Conservation (phyloP, 78 protist species). For the Monocercomonoides exilis region DNA sequence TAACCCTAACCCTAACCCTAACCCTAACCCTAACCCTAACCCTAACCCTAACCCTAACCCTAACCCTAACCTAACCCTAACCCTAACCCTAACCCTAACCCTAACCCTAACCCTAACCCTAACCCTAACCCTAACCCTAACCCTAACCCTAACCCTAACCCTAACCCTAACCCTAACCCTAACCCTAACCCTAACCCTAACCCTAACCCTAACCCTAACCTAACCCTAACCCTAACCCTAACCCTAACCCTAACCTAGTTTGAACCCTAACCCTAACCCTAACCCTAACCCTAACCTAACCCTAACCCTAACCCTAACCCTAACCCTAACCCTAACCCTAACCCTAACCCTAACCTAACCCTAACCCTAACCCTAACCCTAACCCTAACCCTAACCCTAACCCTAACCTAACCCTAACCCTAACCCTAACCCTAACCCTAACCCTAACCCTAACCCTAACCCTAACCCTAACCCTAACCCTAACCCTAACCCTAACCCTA, state of each 20-base stretch:
- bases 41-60: no score
- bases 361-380: slow-evolving; percentile 30
- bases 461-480: slow-evolving; percentile 30
- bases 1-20: no score
- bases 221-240: no score
- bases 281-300: no score
- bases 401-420: no score
- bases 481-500: slow-evolving; percentile 25
- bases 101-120: slow-evolving; percentile 30
- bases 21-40: slow-evolving; percentile 27
- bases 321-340: slow-evolving; percentile 29
- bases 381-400: no score
- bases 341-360: no score
- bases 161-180: slow-evolving; percentile 30
- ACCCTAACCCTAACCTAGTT: no score
- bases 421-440: slow-evolving; percentile 13
- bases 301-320: slow-evolving; percentile 18
- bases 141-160: slow-evolving; percentile 30
- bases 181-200: slow-evolving; percentile 19
- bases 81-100: slow-evolving; percentile 30
- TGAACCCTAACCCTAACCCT: no score
- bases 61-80: no score
- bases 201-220: no score
- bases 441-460: slow-evolving; percentile 30
- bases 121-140: slow-evolving; percentile 29